Base-by-base conservation (phyloP, 2,329 filamentous ascomycete genomes). In the Paraphoma chrysanthemicola region DNA sequence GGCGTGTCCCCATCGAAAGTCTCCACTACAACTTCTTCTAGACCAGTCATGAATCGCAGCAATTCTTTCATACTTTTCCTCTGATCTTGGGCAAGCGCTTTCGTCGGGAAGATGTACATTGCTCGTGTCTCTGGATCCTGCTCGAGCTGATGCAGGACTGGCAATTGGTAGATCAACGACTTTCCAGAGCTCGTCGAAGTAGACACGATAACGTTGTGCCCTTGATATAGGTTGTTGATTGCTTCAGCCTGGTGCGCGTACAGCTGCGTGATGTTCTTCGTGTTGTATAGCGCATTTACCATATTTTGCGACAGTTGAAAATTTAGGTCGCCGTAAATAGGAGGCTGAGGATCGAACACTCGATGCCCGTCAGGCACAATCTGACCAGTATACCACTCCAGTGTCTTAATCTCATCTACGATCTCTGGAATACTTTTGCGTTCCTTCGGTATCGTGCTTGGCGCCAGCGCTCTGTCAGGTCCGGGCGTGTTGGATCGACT, bases 81-180 rank as follows among this genome's bases (percentile, higher is more conserved):
- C 76, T 99, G 95, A 76, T 99, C 95, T 74, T 99, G 95, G 0
- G 95, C 94, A 14, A 99, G 80, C 1, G 95, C 95, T 78, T 99
- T 99, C 0, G 95, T 99, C 0, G 95, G 95, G 59, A 99, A 99
- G 36, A 99, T 97, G 73, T 97, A 98, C 88, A 99, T 92, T 2
- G 95, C 95, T 66, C 95, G 84, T 8, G 91, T 91, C 53, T 88
- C 82, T 2, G 77, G 80, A 68, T 98, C 90, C 50, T 86, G 82
- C 75, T 99, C 94, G 2, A 99, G 80, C 48, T 92, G 90, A 71
- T 96, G 88, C 10, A 99, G 79, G 44, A 99, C 92, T 0, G 95
- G 95, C 14, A 99, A 85, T 70, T 99, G 95, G 71, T 98, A 99
- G 59, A 99, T 97, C n/a, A 99, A 80, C 6, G 93, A 97, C 76